These are phyloP conservation scores for Coniella vitis DNA, from an alignment of 2,329 filamentous ascomycete species.

Conservation along the genomic window DNA sequence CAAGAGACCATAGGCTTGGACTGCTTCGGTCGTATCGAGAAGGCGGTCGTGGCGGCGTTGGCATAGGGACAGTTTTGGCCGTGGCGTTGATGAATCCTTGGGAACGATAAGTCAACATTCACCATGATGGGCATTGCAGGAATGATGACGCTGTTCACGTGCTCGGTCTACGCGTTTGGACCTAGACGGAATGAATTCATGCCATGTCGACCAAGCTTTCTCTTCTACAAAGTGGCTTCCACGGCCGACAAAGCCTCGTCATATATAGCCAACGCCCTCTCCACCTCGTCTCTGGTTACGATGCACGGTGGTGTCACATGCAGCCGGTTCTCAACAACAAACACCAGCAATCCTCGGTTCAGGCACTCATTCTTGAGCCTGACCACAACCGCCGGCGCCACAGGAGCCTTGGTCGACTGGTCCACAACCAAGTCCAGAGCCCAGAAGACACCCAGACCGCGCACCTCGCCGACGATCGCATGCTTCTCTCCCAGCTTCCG, in stretches of 20 bases:
- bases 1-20: constrained; percentile 24
- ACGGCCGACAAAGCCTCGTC: constrained; percentile 8
- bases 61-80: too few species aligned
- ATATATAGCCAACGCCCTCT: constrained; percentile 13
- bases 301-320: constrained; percentile 11
- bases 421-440: constrained; percentile 14
- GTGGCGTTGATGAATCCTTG: too few species aligned
- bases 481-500: constrained; percentile 10
- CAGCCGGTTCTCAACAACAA: constrained; percentile 14
- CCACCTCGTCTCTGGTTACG: constrained; percentile 10
- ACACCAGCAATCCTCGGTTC: constrained; percentile 9
- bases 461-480: constrained; percentile 5
- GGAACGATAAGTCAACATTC: too few species aligned
- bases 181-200: too few species aligned
- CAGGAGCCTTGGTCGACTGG: constrained; percentile 7
- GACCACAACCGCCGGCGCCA: constrained; percentile 3
- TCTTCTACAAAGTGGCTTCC: constrained; percentile 3
- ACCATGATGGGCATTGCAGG: too few species aligned
- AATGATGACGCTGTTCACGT: too few species aligned
- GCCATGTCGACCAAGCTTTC: not conserved
- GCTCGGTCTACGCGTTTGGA: too few species aligned
- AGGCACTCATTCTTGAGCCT: constrained; percentile 11
- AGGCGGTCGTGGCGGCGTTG: constrained; percentile 8
- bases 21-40: constrained; percentile 25
- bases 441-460: constrained; percentile 14